These are phyloP conservation scores for Anethum foeniculum DNA, from an alignment of 140 eudicot genomes.

Conservation along the genomic window DNA sequence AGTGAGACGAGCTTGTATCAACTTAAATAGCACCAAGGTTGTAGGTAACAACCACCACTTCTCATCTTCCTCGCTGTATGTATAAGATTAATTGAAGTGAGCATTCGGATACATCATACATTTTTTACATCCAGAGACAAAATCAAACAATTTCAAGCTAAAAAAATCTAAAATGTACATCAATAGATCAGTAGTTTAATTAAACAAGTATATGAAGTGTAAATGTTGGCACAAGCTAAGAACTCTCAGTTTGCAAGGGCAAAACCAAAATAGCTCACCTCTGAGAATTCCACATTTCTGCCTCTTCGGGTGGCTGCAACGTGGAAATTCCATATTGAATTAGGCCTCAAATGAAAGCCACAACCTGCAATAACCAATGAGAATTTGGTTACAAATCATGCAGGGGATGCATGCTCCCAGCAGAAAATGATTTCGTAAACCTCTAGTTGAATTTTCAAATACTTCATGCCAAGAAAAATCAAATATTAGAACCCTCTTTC, in stretches of 20 bases:
- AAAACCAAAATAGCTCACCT: conserved; percentile 39
- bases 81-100: background rate
- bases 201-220: background rate
- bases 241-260: background rate
- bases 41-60: conserved; percentile 87
- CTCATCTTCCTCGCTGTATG: conserved; percentile 62
- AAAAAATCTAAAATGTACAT: background rate
- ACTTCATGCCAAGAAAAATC: background rate
- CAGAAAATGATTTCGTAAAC: background rate
- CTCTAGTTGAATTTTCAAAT: background rate
- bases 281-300: conserved; percentile 42
- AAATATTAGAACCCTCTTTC: background rate
- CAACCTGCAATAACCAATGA: conserved; percentile 41
- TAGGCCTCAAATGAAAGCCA: conserved; percentile 66
- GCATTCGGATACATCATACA: background rate
- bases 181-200: too few relatives aligned
- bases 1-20: conserved; percentile 70
- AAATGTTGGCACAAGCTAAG: background rate
- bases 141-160: background rate
- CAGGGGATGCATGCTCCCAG: background rate
- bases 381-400: background rate
- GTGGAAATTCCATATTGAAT: conserved; percentile 57
- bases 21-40: conserved; percentile 53
- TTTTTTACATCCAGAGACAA: background rate
- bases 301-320: conserved; percentile 35